Percentiles rank a stretch among this genome's conserved stretches.
Evolutionary conservation across 2,329 filamentous ascomycete species (phyloP).

Genomic region (Beauveria australis): DNA sequence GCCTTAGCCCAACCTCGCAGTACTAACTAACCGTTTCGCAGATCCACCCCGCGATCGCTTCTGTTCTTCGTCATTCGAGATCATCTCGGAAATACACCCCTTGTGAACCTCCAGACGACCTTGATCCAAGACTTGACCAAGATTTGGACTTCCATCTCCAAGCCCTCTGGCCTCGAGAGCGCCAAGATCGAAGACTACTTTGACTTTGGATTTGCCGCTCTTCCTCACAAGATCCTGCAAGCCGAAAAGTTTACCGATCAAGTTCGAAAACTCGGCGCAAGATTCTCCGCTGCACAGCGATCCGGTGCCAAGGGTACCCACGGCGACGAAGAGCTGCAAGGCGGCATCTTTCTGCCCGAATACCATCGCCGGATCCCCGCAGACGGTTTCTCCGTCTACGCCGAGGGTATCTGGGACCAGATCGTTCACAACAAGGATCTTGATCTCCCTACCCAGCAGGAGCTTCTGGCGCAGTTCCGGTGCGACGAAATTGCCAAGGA

Average conservation of each 20-base stretch:
- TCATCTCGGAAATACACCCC: slow-evolving; percentile 84
- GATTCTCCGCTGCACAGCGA: slow-evolving; percentile 76
- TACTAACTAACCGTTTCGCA: slow-evolving; percentile 28
- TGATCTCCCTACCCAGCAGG: slow-evolving; percentile 92
- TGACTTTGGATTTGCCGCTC: slow-evolving; percentile 91
- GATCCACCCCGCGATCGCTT: slow-evolving; percentile 79
- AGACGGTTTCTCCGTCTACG: slow-evolving; percentile 92
- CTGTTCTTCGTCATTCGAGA: slow-evolving; percentile 99
- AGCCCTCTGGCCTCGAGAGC: slow-evolving; percentile 79
- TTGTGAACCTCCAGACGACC: slow-evolving; percentile 83
- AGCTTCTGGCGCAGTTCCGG: slow-evolving; percentile 90
- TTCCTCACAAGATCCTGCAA: slow-evolving; percentile 95
- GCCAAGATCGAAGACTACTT: slow-evolving; percentile 96
- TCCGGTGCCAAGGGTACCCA: slow-evolving; percentile 54
- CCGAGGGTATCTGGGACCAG: slow-evolving; percentile 93
- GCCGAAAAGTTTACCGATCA: slow-evolving; percentile 82
- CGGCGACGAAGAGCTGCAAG: slow-evolving; percentile 64
- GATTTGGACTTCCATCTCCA: slow-evolving; percentile 89
- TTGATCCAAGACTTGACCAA: slow-evolving; percentile 82
- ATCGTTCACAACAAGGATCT: slow-evolving; percentile 98
- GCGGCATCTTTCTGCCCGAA: slow-evolving; percentile 81
- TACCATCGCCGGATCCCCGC: slow-evolving; percentile 95
- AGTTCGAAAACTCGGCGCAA: slow-evolving; percentile 67
- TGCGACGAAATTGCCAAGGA: slow-evolving; percentile 95
- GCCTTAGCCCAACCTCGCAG: background rate